These are phyloP conservation scores for Cyclotella atomus DNA, from an alignment of 108 stramenopile genomes.

Conservation along the genomic window DNA sequence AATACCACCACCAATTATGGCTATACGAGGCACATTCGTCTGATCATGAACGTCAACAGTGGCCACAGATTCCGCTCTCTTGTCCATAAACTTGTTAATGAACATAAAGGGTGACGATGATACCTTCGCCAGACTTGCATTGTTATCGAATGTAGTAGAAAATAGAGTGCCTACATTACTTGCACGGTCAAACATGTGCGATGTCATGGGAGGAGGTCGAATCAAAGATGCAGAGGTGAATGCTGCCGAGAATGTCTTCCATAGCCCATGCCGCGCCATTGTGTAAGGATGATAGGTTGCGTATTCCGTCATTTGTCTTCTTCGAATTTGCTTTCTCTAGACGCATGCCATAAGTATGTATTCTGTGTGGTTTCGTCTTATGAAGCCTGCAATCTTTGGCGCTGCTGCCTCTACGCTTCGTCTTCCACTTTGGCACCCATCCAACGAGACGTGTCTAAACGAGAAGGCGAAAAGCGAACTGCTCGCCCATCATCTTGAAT, in stretches of 20 bases:
- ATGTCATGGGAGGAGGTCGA: conserved; percentile 25
- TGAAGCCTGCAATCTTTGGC: too few species aligned
- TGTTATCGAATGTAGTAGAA: neutral
- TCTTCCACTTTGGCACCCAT: too few species aligned
- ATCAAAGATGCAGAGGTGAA: conserved; percentile 16
- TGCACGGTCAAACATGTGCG: conserved; percentile 1
- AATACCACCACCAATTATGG: conserved; percentile 48
- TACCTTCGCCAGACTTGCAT: neutral
- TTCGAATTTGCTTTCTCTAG: neutral
- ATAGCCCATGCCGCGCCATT: conserved; percentile 3
- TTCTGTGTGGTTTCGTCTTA: too few species aligned
- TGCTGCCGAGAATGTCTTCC: conserved; percentile 30
- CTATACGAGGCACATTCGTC: conserved; percentile 15
- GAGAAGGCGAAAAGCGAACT: too few species aligned
- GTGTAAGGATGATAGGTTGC: neutral
- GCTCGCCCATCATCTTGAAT: too few species aligned
- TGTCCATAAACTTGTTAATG: neutral
- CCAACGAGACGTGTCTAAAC: too few species aligned
- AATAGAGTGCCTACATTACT: conserved; percentile 1
- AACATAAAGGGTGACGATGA: neutral
- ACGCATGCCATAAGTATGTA: neutral
- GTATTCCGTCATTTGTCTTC: neutral
- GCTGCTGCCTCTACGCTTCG: too few species aligned
- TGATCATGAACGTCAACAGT: neutral
- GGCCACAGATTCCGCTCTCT: neutral